These are phyloP conservation scores for Phellopilus nigrolimitatus DNA, from an alignment of 1,284 basidiomycete genomes.

Conservation along the genomic window DNA sequence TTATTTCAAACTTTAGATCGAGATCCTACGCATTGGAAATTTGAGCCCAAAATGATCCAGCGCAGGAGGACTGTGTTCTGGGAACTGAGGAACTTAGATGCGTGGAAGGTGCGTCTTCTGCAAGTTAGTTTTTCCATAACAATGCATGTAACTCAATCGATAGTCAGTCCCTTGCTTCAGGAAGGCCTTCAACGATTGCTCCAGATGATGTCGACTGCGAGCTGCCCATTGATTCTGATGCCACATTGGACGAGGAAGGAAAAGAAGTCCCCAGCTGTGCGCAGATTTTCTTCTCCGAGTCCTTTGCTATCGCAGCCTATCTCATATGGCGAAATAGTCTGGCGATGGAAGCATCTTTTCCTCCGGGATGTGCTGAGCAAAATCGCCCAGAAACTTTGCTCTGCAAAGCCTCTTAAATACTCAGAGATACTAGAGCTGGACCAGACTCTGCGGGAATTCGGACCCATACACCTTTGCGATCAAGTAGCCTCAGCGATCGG, in stretches of 20 bases:
- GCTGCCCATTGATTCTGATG: conserved; percentile 3
- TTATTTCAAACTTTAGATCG: conserved; percentile 37
- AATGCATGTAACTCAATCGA: neutral
- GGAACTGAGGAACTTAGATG: conserved; percentile 37
- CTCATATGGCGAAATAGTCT: too few relatives aligned
- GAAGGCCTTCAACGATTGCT: conserved; percentile 4
- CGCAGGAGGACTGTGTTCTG: conserved; percentile 40
- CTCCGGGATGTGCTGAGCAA: conserved; percentile 12
- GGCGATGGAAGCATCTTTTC: conserved; percentile 17
- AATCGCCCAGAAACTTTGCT: conserved; percentile 9
- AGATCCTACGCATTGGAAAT: conserved; percentile 39
- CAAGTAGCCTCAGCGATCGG: neutral
- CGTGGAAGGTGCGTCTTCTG: conserved; percentile 29
- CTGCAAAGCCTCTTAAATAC: conserved; percentile 11
- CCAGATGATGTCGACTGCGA: conserved; percentile 8
- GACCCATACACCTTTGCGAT: neutral
- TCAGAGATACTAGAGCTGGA: conserved; percentile 14
- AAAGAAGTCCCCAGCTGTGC: neutral
- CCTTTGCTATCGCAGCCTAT: too few relatives aligned
- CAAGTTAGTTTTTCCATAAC: neutral
- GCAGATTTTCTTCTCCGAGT: neutral
- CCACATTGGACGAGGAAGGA: conserved; percentile 2
- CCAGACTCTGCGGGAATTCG: conserved; percentile 11
- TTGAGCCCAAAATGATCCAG: conserved; percentile 34
- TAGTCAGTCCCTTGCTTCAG: conserved; percentile 3